Evolutionary conservation across 306 rosid genomes (phyloP).

Genomic region (Begonia masoniana): DNA sequence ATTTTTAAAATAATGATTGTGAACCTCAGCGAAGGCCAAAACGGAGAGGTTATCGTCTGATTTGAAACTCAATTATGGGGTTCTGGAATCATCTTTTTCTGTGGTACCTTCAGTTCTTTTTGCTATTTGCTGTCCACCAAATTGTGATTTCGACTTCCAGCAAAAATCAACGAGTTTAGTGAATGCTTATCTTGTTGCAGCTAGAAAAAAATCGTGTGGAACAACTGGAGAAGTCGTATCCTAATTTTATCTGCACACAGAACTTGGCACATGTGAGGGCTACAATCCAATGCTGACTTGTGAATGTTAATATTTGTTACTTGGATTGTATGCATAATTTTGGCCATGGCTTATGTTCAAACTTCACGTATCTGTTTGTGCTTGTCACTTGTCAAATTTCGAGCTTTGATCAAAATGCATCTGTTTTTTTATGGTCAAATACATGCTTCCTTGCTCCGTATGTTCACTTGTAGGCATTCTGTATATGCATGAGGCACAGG

Average conservation of each 20-base stretch:
- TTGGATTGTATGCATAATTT: too few relatives aligned
- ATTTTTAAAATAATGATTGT: constrained; percentile 9
- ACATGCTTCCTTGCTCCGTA: too few relatives aligned
- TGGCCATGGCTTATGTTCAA: too few relatives aligned
- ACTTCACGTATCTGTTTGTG: too few relatives aligned
- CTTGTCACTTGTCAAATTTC: too few relatives aligned
- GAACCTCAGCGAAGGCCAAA: constrained; percentile 58
- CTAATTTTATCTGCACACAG: constrained; percentile 82
- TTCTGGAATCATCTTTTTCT: constrained; percentile 63
- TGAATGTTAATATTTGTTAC: too few relatives aligned
- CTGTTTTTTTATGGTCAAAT: too few relatives aligned
- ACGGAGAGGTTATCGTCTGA: constrained; percentile 40
- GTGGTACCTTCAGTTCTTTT: constrained; percentile 31
- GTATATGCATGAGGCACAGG: too few relatives aligned
- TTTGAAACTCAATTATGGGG: constrained; percentile 52
- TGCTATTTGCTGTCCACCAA: background rate
- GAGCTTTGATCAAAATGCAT: too few relatives aligned
- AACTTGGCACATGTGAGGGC: constrained; percentile 75
- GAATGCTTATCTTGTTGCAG: constrained; percentile 37
- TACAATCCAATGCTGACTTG: background rate
- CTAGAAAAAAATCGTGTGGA: constrained; percentile 65
- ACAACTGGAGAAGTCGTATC: constrained; percentile 81
- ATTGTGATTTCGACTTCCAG: background rate
- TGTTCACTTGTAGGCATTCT: too few relatives aligned
- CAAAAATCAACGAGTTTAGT: constrained; percentile 6